Percentiles rank a stretch among this genome's conserved stretches.
Evolutionary conservation across 2,329 filamentous ascomycete species (phyloP).

Genomic region (Plectosphaerella cucumerina): DNA sequence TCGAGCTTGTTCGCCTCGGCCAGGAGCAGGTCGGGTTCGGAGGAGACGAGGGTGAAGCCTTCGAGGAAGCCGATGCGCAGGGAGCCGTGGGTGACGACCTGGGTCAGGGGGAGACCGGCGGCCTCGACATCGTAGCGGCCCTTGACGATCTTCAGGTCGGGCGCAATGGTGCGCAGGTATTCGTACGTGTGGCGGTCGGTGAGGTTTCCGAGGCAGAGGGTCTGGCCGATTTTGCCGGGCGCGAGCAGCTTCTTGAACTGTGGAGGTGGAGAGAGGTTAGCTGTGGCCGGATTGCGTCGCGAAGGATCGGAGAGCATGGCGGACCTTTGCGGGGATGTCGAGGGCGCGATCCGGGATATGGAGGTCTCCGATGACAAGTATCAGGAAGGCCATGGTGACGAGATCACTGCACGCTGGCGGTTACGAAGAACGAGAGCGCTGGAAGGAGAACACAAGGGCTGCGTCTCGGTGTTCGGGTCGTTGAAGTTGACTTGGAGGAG

Average conservation of each 20-base stretch:
- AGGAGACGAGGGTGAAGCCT: slow-evolving; percentile 64
- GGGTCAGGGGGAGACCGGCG: slow-evolving; percentile 59
- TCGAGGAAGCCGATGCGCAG: slow-evolving; percentile 65
- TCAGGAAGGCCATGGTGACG: slow-evolving; percentile 75
- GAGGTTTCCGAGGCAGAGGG: slow-evolving; percentile 74
- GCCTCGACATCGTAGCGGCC: slow-evolving; percentile 65
- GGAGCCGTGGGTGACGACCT: slow-evolving; percentile 62
- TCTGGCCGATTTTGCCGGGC: slow-evolving; percentile 79
- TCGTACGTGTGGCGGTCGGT: slow-evolving; percentile 79
- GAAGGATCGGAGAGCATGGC: slow-evolving; percentile 8
- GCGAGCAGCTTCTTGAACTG: slow-evolving; percentile 84
- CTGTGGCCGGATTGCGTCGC: not conserved
- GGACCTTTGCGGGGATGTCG: slow-evolving; percentile 85
- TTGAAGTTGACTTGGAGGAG: no score
- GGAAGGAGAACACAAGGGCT: no score
- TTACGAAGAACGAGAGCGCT: no score
- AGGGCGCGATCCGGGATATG: slow-evolving; percentile 91
- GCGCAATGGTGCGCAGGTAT: slow-evolving; percentile 70
- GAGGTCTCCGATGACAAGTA: slow-evolving; percentile 87
- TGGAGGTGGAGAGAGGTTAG: slow-evolving; percentile 1
- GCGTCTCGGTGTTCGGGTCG: no score
- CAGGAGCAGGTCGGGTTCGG: slow-evolving; percentile 61
- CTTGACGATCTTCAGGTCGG: slow-evolving; percentile 67
- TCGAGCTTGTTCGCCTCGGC: slow-evolving; percentile 66
- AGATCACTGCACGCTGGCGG: no score